phyloP scores from a whole-genome alignment of 2,329 filamentous ascomycete species.

The Ilyonectria sp. region DNA sequence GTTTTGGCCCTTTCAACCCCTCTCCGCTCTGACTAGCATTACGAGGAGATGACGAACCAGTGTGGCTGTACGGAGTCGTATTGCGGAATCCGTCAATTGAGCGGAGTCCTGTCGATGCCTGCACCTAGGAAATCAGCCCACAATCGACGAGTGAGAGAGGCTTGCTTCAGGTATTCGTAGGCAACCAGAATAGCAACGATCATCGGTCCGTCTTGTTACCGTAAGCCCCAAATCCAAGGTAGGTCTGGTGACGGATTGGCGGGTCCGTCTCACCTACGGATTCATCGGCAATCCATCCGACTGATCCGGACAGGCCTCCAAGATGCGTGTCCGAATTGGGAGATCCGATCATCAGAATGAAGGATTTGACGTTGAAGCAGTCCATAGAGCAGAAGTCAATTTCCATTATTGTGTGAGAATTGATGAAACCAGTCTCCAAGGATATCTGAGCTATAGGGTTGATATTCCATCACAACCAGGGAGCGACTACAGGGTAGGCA shows the following conservation, averaged over 20 bases:
- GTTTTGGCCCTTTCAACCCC: conserved; percentile 21
- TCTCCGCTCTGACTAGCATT: conserved; percentile 17
- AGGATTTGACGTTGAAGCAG: too few species aligned
- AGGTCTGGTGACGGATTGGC: background rate
- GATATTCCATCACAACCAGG: too few species aligned
- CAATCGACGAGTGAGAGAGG: background rate
- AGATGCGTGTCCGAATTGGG: too few species aligned
- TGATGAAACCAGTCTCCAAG: too few species aligned
- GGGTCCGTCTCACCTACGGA: background rate
- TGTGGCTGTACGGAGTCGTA: conserved; percentile 6
- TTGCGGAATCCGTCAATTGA: background rate
- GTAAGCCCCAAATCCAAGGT: background rate
- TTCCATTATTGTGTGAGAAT: too few species aligned
- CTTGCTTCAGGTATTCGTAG: background rate
- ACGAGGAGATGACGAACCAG: conserved; percentile 36
- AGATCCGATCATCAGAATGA: too few species aligned
- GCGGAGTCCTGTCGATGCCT: background rate
- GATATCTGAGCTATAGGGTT: too few species aligned
- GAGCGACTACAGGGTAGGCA: too few species aligned
- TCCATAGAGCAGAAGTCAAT: too few species aligned
- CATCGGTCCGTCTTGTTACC: background rate
- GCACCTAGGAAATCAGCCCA: background rate
- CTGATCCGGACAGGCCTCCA: background rate
- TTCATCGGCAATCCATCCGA: background rate
- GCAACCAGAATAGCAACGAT: background rate